Base-by-base conservation (phyloP, 208 protist genomes). In the Leishmania guyanensis region DNA sequence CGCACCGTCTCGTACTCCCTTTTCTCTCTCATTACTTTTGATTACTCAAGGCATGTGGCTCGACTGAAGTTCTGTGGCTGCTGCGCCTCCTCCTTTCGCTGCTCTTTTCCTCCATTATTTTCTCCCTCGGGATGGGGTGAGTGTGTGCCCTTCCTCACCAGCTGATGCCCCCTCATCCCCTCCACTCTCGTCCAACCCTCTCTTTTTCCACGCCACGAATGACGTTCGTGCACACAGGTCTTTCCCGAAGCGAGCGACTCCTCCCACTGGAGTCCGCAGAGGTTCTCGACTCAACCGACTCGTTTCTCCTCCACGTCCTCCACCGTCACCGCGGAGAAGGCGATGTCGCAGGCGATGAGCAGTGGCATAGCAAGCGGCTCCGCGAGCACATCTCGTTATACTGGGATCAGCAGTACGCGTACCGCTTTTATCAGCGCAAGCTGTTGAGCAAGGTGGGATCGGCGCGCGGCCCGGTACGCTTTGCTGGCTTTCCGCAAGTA, bases 231-330 rank as follows among this genome's bases (percentile, higher is more conserved):
- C 89, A 85, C 51, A 81, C 78, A 17, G 86, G 83, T 22, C 81
- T 90, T 60, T 77, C 84, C 6, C 91, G 91, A 46, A 87, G 86
- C 51, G 86, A 91, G 56, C 85, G 91, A 26, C 79, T 94, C 50
- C 86, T 94, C 17, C 91, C 91, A 22, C 82, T 94, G 22, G 87
- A 91, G 58, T 86, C 85, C 10, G 66, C 75, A 16, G 73, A 83
- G 5, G 89, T 86, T 1, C 83, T 94, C 14, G 36, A 62, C 46
- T 71, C 75, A 20, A 87, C 88, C 0, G 80, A 85, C 22, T 77
- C 77, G 48, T 90, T 86, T 73, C 83, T 78, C 9, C 69, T 87
- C 0, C 84, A 89, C 70, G 77, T 92, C 29, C 79, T 94, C 16
- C 73, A 87, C 39, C 68, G 46, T 26, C 62, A 84, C 29, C 10